Evolutionary conservation across 306 rosid species (phyloP).

Genomic region (Medicago lupulina): DNA sequence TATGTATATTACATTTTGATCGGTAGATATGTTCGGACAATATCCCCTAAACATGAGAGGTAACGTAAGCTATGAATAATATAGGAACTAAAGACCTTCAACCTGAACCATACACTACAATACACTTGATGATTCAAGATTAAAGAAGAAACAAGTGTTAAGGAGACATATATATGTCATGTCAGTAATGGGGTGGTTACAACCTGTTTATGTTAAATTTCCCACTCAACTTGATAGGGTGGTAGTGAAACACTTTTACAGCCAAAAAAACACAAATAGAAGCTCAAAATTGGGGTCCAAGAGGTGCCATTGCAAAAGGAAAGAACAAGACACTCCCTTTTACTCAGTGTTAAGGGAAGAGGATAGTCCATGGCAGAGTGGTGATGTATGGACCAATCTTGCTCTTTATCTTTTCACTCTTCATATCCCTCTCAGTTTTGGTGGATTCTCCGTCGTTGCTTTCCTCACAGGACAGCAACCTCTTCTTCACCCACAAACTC

Average conservation of each 20-base stretch:
- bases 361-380: constrained; percentile 70
- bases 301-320: constrained; percentile 50
- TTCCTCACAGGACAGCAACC: constrained; percentile 51
- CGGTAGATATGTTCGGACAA: too few relatives aligned
- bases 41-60: too few relatives aligned
- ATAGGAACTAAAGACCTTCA: too few relatives aligned
- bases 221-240: not conserved
- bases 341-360: constrained; percentile 57
- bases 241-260: constrained; percentile 29
- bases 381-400: constrained; percentile 65
- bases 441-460: constrained; percentile 71
- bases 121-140: too few relatives aligned
- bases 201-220: constrained; percentile 30
- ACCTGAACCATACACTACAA: too few relatives aligned
- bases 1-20: too few relatives aligned
- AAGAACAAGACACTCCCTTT: constrained; percentile 48
- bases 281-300: not conserved
- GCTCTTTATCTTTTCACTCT: constrained; percentile 70
- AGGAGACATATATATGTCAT: not conserved
- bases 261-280: not conserved
- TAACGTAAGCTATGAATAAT: too few relatives aligned
- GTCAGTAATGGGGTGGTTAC: constrained; percentile 35
- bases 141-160: too few relatives aligned
- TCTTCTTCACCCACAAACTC: constrained; percentile 67
- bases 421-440: constrained; percentile 91